Base-by-base conservation (phyloP, 2,329 filamentous ascomycete species). In the Paracorniculantispora psalliotae region DNA sequence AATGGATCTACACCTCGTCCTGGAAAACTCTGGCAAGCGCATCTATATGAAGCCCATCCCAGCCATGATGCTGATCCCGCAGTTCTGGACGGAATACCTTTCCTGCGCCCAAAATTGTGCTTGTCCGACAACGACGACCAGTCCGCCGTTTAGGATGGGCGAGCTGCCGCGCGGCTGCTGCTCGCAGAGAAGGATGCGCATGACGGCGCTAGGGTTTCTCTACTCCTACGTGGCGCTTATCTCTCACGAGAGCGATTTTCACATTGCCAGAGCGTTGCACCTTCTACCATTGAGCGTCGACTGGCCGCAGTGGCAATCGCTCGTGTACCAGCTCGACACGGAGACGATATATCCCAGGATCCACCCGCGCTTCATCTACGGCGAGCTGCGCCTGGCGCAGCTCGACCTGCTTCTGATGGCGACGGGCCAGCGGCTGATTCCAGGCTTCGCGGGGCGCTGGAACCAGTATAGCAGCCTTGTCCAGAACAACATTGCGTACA, bases 221-320 rank as follows among this genome's bases (percentile, higher is more conserved):
- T 57, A 57, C 53, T 57, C 53, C 6, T 57, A 57, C 26, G 28
- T 15, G 2, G 53, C 53, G 19, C 43, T 57, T 6, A 37, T 57
- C 28, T 33, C 39, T 8, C 33, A 57, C 33, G 53, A 57, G 28
- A 48, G 39, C 26, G 53, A 57, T 37, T 57, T 57, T n/a, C 39
- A 37, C 30, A 25, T 57, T 23, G 53, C 53, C 2, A 33, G 25
- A 39, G 43, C 2, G 17, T 6, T 2, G 25, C 25, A 37, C 9
- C 53, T 57, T 7, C 53, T 57, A 13, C 53, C 53, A 7, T 23
- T 17, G 15, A n/a, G 12, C 3, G 19, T 57, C 12, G 25, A 48
- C 6, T 57, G 53, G 53, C n/a, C 23, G 9, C 9, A 30, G n/a
- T 57, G 53, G 53, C 23, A 37, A 26, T 21, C 43, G 8, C 53